A percentile compares a stretch with the other conserved stretches of the same genome.
Conservation (phyloP, 1,284 basidiomycete genomes). For the Cerrena zonata region DNA sequence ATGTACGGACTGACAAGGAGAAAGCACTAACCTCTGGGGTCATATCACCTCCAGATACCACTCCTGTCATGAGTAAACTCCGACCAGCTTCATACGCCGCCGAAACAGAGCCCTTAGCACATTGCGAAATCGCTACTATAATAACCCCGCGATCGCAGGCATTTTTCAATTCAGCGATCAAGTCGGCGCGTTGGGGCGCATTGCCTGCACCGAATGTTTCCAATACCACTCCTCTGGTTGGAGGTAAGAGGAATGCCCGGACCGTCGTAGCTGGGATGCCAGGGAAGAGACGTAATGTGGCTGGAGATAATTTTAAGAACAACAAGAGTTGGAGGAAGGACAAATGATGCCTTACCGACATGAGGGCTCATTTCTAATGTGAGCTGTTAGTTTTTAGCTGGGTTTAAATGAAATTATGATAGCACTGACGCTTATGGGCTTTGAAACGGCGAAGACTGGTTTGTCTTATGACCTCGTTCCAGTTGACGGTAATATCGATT, state of each 20-base stretch:
- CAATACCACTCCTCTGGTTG: slow-evolving; percentile 74
- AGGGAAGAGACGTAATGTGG: slow-evolving; percentile 78
- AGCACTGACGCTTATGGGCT: slow-evolving; percentile 64
- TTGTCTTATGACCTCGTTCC: slow-evolving; percentile 79
- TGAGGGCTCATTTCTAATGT: slow-evolving; percentile 68
- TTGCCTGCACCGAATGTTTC: slow-evolving; percentile 89
- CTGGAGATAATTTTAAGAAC: slow-evolving; percentile 31
- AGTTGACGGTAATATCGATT: slow-evolving; percentile 83
- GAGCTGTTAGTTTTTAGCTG: slow-evolving; percentile 7
- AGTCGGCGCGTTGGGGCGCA: slow-evolving; percentile 67
- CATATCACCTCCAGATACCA: slow-evolving; percentile 84
- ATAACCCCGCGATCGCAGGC: slow-evolving; percentile 81
- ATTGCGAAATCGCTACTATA: slow-evolving; percentile 88
- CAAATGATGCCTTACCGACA: slow-evolving; percentile 49
- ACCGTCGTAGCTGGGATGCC: slow-evolving; percentile 74
- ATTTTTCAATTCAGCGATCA: slow-evolving; percentile 66
- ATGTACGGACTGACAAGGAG: no score
- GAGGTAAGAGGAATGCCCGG: slow-evolving; percentile 66
- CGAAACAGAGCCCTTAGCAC: slow-evolving; percentile 76
- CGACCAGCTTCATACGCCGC: slow-evolving; percentile 79
- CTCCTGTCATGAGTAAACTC: slow-evolving; percentile 65
- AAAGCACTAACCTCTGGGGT: slow-evolving; percentile 73
- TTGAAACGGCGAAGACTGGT: slow-evolving; percentile 70
- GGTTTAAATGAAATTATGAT: not conserved
- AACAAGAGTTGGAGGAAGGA: not conserved